phyloP scores from a whole-genome alignment of 148 eudicot species.

The Vaccinium myrtillus region DNA sequence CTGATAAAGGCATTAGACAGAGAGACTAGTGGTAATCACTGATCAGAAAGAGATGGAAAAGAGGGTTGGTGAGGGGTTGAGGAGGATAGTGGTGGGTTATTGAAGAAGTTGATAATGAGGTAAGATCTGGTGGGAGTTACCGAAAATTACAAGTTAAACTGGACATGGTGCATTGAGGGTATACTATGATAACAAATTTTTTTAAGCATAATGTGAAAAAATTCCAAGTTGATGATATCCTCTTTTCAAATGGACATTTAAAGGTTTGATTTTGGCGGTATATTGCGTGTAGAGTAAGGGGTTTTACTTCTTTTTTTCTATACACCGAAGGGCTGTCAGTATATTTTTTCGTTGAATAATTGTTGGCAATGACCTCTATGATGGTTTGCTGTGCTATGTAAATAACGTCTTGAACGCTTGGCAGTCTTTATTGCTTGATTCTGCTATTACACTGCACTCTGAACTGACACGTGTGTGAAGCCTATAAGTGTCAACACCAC shows the following conservation, averaged over 20 bases:
- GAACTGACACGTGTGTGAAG: not conserved
- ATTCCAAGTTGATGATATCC: not conserved
- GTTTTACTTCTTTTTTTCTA: not conserved
- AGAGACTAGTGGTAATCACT: not conserved
- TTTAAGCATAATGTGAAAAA: not conserved
- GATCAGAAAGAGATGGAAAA: not conserved
- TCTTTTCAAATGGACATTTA: not conserved
- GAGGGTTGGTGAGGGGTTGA: not conserved
- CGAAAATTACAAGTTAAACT: too few species aligned
- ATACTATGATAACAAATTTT: too few species aligned
- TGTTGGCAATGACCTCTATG: not conserved
- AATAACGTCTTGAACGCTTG: not conserved
- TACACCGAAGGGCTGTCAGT: not conserved
- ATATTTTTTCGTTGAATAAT: not conserved
- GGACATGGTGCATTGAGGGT: too few species aligned
- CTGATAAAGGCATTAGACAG: not conserved
- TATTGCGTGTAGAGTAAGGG: not conserved
- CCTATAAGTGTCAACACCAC: not conserved
- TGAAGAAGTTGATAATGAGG: too few species aligned
- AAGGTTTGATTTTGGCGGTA: not conserved
- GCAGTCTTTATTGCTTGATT: not conserved
- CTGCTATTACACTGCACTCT: not conserved
- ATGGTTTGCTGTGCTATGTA: not conserved
- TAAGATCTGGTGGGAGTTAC: too few species aligned
- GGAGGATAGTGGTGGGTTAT: not conserved